Evolutionary conservation across 225 moss, liverwort and hornwort genomes (phyloP), one percentile per base, ranked within the genome.

Genomic region (Bryum argenteum): DNA sequence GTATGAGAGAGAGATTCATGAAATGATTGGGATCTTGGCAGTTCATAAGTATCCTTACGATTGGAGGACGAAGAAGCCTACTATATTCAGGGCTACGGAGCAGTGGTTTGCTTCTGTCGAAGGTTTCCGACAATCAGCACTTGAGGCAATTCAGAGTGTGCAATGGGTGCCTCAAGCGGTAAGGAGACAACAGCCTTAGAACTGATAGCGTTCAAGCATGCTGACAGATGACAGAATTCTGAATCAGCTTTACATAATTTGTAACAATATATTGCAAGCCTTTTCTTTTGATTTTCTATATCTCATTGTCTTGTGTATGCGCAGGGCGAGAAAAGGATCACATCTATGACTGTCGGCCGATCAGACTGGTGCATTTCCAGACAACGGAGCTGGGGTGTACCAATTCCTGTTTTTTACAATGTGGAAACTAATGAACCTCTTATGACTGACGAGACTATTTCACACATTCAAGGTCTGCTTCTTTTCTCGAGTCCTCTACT

Each of bases 81-180:
- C 94, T n/a, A 98, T 94, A 72, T 92, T 98, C 71, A 85, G 97
- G 76, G 97, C 97, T 54, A 98, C 97, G 64, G 97, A 98, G 68
- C 97, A 98, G 74, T 98, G 97, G 97, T 98, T 98, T 85, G 94
- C 97, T 39, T 98, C 97, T 62, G 94, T 98, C 45, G 97, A 98
- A 78, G 94, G 90, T 54, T 98, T 98, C 62, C 86, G 92, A 57
- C 78, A 90, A 76, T 84, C 84, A 73, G 94, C 90, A 42, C 78
- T 98, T n/a, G 83, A 94, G 66, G 82, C 97, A 43, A 94, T 98
- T 65, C 77, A 78, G 58, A 84, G 87, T 74, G 94, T 94, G 57
- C 77, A 89, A 76, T 98, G 97, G 97, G 85, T 98, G 66, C 97
- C 94, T 39, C 79, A 79, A 63, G 84, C 89, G 91, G 95, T 95